Base-by-base conservation (phyloP, 768 basidiomycete genomes). In the Coprinellus aureogranulatus region DNA sequence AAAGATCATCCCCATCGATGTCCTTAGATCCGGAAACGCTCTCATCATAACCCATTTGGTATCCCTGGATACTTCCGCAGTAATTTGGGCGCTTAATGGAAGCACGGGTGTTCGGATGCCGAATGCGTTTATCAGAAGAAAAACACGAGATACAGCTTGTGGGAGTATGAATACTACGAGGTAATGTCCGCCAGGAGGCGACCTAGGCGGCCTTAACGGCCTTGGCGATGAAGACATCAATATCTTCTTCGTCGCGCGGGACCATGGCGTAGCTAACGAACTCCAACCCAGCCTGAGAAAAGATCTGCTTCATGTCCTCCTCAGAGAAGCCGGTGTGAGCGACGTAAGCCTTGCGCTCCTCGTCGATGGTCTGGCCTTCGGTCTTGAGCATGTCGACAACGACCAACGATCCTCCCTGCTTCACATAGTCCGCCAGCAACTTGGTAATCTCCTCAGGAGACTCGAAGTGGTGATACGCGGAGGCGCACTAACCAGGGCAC, bases 321-420 rank as follows among this genome's bases (percentile, higher is more conserved):
- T 70, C 59, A 1, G 70, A 70, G 54, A 45, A 28, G 54, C 58
- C 39, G n/a, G 59, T 48, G 25, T 40, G 53, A 9, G 26, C n/a
- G 46, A 48, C 9, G 46, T n/a, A 34, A 25, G 18, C 39, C 41
- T 41, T n/a, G 3, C 39, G 34, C 51, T 30, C 26, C 39, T 49
- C 26, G 11, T 27, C 37, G 25, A 42, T 25, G 26, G 22, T 3
- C 22, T 31, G 22, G 4, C 61, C 54, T 1, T 53, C 60, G 10
- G 60, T 66, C 22, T 66, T 58, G 25, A 67, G 57, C 20, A 74
- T 67, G 60, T 90, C 89, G 4, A 77, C 69, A 16, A 90, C 80
- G 42, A 90, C 71, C 0, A 91, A 72, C 27, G 71, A 68, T 0
- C 86, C 89, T 1, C 81, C 79, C 0, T 85, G 84, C 58, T 83